Base-by-base conservation (phyloP, 768 basidiomycete genomes). In the Phlebiopsis gigantea region DNA sequence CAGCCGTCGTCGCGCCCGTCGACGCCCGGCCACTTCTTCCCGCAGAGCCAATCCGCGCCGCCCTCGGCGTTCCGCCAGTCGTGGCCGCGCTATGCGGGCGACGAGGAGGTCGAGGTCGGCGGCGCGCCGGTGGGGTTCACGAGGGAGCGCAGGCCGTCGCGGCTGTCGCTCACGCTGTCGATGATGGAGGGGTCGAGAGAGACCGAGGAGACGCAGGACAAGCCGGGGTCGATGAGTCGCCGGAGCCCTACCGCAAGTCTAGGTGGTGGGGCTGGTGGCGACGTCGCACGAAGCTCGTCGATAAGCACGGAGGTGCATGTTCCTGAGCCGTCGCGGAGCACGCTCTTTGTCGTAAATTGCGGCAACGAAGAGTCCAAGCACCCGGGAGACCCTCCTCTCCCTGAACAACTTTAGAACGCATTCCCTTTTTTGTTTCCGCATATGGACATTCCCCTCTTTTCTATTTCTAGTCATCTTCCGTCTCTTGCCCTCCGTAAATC, bases 121-220 rank as follows among this genome's bases (percentile, higher is more conserved):
- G 54, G 43, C 22, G 17, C 26, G 17, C 24, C 43, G 26, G 29
- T 47, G 42, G 17, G 49, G 15, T 39, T 43, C 21, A 41, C 43
- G 21, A 39, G 55, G 22, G 60, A 61, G 51, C 50, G 63, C 7
- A 41, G 62, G 42, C 61, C 59, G 34, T 56, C 57, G 55, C 57
- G 66, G 26, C 55, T 67, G 41, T 67, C 66, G 55, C 56, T 67
- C 43, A 65, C 62, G 46, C 60, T 67, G 17, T 60, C 63, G 46
- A 65, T 63, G 56, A 65, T 63, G 63, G 62, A 65, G 15, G 50
- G 31, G 43, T 57, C 61, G 45, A 56, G 55, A 43, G 63, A 64
- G 57, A 58, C 62, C 44, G 58, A 58, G 15, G 61, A 61, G 14
- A 12, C 39, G 43, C 41, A 41, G n/a, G 22, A 34, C 39, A 21